Base-by-base conservation (phyloP, 2,329 filamentous ascomycete species). In the Teratosphaeria pseudoeucalypti region DNA sequence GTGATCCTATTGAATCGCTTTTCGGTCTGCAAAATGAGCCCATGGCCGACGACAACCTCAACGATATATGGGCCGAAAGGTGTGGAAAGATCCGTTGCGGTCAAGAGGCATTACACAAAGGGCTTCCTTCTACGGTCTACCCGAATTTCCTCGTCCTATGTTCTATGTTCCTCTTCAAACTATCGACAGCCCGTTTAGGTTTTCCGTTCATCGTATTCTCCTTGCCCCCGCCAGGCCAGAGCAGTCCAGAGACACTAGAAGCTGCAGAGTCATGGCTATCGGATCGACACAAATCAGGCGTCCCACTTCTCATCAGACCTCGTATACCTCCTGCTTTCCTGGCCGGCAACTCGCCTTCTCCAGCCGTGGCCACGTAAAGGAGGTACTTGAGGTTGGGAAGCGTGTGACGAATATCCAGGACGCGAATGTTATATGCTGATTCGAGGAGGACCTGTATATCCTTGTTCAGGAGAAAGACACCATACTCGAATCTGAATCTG, bases 391-490 rank as follows among this genome's bases (percentile, higher is more conserved):
- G 78, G 70, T 99, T 99, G 1, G 92, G 91, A 6, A 97, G 77
- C 0, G 92, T 95, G 66, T 97, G 90, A 4, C 94, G 83, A 19
- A 96, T 90, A 69, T 99, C 94, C 63, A 96, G 82, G 1, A 95
- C 86, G 54, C 87, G 85, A 12, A 96, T 77, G 0, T 87, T 87
- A 64, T 91, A 85, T 1, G 78, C 75, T 61, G 79, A 82, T 23
- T 75, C 75, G 66, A 84, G 77, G 11, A 88, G 71, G 55, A 85
- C 79, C 66, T 97, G 92, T 59, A 99, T 92, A 70, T 97, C 80
- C 75, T 97, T 96, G 77, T 97, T 97, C 14, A 99, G 81, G n/a
- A 97, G 78, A 68, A 97, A 99, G 71, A 96, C 94, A 11, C 81
- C 94, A 72, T 97, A 99, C 68, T 97, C 92, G 73, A 97, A 97